Evolutionary conservation across 495 filamentous ascomycete genomes (phyloP).

Genomic region (Aspergillus steynii): DNA sequence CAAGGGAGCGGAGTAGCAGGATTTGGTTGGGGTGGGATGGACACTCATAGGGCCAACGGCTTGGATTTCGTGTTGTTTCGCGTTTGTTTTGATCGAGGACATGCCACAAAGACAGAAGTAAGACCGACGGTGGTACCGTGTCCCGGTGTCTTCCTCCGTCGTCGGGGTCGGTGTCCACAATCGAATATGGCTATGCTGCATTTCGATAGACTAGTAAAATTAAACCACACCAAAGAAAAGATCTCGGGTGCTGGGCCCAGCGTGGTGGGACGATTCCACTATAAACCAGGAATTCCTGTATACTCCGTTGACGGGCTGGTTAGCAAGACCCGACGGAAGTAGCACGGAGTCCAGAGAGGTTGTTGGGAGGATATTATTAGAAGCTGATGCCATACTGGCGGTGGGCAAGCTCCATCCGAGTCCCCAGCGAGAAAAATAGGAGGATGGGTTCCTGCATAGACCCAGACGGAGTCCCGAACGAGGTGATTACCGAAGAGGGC

Average conservation of each 20-base stretch:
- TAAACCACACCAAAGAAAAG: background rate
- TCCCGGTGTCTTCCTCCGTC: background rate
- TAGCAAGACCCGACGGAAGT: background rate
- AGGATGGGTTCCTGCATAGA: background rate
- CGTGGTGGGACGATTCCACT: background rate
- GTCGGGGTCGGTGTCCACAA: background rate
- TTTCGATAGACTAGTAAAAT: background rate
- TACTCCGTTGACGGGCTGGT: background rate
- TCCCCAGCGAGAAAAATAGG: background rate
- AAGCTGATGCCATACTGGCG: background rate
- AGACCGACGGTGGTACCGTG: background rate
- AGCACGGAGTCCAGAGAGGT: too few species aligned
- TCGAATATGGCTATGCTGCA: background rate
- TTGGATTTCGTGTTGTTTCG: background rate
- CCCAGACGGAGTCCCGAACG: background rate
- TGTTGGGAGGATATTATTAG: background rate
- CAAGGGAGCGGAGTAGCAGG: background rate
- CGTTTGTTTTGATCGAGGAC: background rate
- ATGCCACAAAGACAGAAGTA: background rate
- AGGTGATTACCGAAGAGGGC: background rate
- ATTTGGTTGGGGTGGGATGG: background rate
- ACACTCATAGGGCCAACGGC: background rate
- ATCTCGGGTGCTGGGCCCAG: background rate
- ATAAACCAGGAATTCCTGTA: background rate
- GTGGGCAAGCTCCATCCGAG: background rate